phyloP scores from a whole-genome alignment of 495 filamentous ascomycete species.

The Hypoxylon subgilvum region DNA sequence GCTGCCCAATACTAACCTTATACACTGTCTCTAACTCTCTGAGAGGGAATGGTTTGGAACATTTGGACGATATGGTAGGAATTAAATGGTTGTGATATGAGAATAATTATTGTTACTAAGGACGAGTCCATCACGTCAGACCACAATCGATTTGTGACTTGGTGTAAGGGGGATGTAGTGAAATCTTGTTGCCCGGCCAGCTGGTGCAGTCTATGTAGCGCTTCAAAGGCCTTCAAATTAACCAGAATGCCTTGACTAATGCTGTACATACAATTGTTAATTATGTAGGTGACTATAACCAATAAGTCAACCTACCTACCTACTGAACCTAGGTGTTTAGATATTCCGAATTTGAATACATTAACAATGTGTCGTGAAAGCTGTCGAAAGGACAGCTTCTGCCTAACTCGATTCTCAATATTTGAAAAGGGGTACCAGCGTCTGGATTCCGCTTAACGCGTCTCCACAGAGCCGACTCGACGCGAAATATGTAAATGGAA shows the following conservation, averaged over 20 bases:
- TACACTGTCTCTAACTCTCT: neutral
- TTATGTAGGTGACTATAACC: too few species aligned
- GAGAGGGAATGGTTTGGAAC: neutral
- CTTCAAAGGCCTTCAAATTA: slow-evolving; percentile 2
- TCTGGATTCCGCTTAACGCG: slow-evolving; percentile 34
- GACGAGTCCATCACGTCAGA: slow-evolving; percentile 5
- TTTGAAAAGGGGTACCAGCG: slow-evolving; percentile 23
- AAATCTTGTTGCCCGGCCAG: slow-evolving; percentile 38
- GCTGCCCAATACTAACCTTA: too few species aligned
- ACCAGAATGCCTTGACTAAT: neutral
- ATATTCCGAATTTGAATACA: too few species aligned
- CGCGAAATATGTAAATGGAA: slow-evolving; percentile 18
- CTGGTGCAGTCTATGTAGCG: slow-evolving; percentile 12
- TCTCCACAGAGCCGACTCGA: slow-evolving; percentile 28
- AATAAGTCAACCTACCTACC: too few species aligned
- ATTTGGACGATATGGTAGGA: slow-evolving; percentile 7
- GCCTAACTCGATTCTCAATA: neutral
- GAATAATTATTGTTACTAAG: too few species aligned
- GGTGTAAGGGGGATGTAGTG: slow-evolving; percentile 23
- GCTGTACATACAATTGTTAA: neutral
- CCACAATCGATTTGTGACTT: too few species aligned
- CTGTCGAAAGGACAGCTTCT: too few species aligned
- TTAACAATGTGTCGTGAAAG: too few species aligned
- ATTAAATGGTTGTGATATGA: slow-evolving; percentile 1
- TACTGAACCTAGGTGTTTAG: too few species aligned